Evolutionary conservation across 2,329 filamentous ascomycete species (phyloP).

Genomic region (Fusarium equiseti): DNA sequence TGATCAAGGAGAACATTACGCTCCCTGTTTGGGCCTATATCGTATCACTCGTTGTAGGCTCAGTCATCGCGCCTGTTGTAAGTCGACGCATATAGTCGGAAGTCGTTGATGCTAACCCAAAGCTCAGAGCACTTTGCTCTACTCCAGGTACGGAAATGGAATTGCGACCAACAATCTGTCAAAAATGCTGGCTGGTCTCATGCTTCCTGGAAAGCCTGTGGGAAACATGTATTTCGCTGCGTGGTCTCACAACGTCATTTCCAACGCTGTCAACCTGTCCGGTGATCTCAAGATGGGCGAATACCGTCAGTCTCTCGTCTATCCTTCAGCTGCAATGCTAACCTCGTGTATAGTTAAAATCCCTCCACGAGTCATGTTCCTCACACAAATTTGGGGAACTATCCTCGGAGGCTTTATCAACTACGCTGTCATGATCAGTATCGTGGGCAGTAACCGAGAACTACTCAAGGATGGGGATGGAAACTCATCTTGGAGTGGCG

Average conservation of each 20-base stretch:
- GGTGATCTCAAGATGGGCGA: constrained; percentile 70
- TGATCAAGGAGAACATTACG: constrained; percentile 60
- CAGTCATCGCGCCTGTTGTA: constrained; percentile 63
- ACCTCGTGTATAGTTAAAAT: constrained; percentile 61
- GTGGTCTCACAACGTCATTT: constrained; percentile 69
- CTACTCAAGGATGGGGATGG: constrained; percentile 61
- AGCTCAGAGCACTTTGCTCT: constrained; percentile 62
- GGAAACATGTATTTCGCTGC: constrained; percentile 70
- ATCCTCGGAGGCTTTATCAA: constrained; percentile 66
- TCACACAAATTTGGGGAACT: constrained; percentile 68
- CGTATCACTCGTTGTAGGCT: constrained; percentile 58
- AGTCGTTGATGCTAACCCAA: constrained; percentile 5
- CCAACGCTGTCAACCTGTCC: constrained; percentile 62
- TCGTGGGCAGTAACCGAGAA: constrained; percentile 62
- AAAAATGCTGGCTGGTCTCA: constrained; percentile 66
- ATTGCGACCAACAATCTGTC: constrained; percentile 70
- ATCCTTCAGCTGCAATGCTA: constrained; percentile 5
- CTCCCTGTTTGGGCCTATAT: constrained; percentile 62
- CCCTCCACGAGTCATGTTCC: constrained; percentile 66
- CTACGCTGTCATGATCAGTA: constrained; percentile 68
- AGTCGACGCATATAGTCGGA: constrained; percentile 17
- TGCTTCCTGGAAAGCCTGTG: constrained; percentile 63
- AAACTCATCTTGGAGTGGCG: constrained; percentile 65
- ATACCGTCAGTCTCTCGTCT: constrained; percentile 58
- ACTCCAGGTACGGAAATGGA: constrained; percentile 66